These are phyloP conservation scores for Tulasnella sp. DNA, from an alignment of 768 basidiomycete species.

Conservation along the genomic window DNA sequence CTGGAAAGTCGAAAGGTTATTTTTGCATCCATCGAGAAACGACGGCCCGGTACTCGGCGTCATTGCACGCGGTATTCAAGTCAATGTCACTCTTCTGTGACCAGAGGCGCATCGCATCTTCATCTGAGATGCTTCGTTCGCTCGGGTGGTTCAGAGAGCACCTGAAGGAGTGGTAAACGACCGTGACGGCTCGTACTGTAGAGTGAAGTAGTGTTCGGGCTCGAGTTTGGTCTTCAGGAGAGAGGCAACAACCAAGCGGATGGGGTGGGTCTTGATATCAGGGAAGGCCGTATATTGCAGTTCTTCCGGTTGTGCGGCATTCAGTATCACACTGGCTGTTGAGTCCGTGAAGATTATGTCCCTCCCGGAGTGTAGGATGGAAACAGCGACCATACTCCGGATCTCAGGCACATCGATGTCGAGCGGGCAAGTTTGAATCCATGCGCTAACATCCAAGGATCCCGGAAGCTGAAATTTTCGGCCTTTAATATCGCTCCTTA, in stretches of 20 bases:
- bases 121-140: not conserved
- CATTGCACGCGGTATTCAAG: not conserved
- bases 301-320: not conserved
- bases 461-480: not conserved
- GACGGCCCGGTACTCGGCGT: not conserved
- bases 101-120: not conserved
- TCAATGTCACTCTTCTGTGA: not conserved
- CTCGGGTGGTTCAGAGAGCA: not conserved
- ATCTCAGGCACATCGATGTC: not conserved
- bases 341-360: not conserved
- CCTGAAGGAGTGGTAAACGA: not conserved
- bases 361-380: not conserved
- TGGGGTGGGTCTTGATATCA: not conserved
- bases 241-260: not conserved
- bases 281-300: not conserved
- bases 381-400: not conserved
- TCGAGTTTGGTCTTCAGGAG: not conserved
- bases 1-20: not conserved
- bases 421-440: not conserved
- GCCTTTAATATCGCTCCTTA: not conserved
- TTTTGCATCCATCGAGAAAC: not conserved
- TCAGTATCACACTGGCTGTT: not conserved
- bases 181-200: not conserved
- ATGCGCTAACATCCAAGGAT: not conserved
- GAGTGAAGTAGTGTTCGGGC: rapidly evolving